Evolutionary conservation across 2,329 filamentous ascomycete species (phyloP).

Genomic region (Xylariomycetidae sp.): DNA sequence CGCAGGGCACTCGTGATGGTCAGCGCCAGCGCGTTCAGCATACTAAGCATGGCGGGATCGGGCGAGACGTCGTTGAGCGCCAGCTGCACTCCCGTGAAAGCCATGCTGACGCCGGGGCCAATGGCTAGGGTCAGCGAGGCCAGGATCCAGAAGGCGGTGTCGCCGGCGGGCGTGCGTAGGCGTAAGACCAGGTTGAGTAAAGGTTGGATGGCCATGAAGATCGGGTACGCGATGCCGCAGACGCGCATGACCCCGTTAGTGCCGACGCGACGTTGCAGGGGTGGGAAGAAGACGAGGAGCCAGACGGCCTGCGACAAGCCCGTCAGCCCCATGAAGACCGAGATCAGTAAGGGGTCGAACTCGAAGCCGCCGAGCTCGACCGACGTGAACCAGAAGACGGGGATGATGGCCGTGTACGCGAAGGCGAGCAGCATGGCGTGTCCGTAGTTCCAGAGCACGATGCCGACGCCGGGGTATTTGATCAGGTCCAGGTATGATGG

Average conservation of each 20-base stretch:
- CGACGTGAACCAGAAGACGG: constrained; percentile 65
- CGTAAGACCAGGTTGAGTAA: constrained; percentile 54
- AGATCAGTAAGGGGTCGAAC: constrained; percentile 60
- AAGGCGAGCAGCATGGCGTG: constrained; percentile 66
- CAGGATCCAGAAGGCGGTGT: constrained; percentile 53
- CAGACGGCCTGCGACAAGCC: constrained; percentile 66
- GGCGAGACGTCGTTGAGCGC: constrained; percentile 71
- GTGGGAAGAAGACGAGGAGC: constrained; percentile 67
- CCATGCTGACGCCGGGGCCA: constrained; percentile 62
- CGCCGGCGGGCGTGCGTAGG: constrained; percentile 30
- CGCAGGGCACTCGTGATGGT: constrained; percentile 58
- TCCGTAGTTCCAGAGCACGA: constrained; percentile 61
- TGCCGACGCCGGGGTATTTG: constrained; percentile 57
- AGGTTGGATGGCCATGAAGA: constrained; percentile 55
- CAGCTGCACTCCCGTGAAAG: constrained; percentile 67
- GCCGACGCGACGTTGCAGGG: constrained; percentile 59
- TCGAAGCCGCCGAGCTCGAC: constrained; percentile 59
- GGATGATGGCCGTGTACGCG: constrained; percentile 65
- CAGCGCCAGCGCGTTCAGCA: constrained; percentile 65
- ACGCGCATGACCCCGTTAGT: constrained; percentile 60
- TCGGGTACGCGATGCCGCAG: constrained; percentile 56
- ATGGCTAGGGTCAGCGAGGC: constrained; percentile 41
- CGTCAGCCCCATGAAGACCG: constrained; percentile 58
- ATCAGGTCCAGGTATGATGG: constrained; percentile 46
- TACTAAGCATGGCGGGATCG: constrained; percentile 59